Evolutionary conservation across 768 basidiomycete species (phyloP).

Genomic region (Basidioascus undulatus): DNA sequence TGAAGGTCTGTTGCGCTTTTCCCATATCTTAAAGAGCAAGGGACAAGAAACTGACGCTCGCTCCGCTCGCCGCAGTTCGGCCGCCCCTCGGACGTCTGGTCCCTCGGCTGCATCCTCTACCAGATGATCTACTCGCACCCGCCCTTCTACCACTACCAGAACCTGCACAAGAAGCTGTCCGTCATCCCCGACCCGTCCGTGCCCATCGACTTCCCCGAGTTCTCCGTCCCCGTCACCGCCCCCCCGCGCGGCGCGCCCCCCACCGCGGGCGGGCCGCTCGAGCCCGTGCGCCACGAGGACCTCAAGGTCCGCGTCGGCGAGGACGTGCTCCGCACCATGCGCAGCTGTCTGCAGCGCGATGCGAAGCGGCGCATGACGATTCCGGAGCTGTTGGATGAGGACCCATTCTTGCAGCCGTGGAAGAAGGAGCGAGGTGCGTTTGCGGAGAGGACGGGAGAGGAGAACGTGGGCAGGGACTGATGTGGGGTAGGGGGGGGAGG

Average conservation of each 20-base stretch:
- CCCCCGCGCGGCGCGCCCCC: conserved; percentile 2
- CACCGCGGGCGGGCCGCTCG: conserved; percentile 24
- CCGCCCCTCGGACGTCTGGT: conserved; percentile 91
- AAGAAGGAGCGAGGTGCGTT: too few relatives aligned
- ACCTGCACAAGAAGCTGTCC: conserved; percentile 67
- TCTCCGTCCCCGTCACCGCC: conserved; percentile 29
- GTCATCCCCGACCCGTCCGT: conserved; percentile 62
- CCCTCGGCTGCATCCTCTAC: conserved; percentile 87
- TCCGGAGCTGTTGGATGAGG: conserved; percentile 56
- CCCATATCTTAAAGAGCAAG: neutral
- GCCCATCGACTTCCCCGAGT: conserved; percentile 52
- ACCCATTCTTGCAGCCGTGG: conserved; percentile 17
- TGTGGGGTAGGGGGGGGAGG: too few relatives aligned
- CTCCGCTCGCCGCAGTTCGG: conserved; percentile 28
- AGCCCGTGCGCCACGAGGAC: conserved; percentile 33
- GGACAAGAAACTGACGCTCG: conserved; percentile 3
- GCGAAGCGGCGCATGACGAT: conserved; percentile 72
- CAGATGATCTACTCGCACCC: conserved; percentile 93
- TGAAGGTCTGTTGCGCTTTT: conserved; percentile 32
- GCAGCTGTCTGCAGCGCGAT: conserved; percentile 49
- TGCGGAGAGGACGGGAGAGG: too few relatives aligned
- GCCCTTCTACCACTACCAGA: conserved; percentile 62
- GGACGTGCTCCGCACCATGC: conserved; percentile 60
- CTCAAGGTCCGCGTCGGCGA: conserved; percentile 40
- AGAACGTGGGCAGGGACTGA: too few relatives aligned